Evolutionary conservation across 352 stramenopile species (phyloP), one percentile per base, ranked within the genome.

Genomic region (Globisporangium perplexum): DNA sequence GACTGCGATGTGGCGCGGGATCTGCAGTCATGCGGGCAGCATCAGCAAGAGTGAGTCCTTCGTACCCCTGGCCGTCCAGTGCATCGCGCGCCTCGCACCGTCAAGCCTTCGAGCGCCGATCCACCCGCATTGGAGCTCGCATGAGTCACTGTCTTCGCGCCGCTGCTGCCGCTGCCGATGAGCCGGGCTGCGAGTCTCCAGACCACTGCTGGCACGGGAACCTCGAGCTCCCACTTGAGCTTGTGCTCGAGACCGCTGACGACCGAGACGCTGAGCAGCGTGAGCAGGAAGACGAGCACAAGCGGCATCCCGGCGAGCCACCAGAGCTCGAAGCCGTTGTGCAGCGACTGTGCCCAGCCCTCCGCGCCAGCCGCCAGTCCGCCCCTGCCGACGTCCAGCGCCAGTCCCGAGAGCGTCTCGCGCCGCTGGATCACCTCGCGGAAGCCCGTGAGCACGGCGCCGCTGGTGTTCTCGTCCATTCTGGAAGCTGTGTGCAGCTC

Each of bases 1-100:
- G 49, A 98, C 88, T 0, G 93, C 96, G 20, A 99, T 86, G 53
- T 99, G 96, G 11, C 72, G 65, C 1, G 83, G 83, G 41, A 90
- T 80, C 67, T 90, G 36, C 0, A 0, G 14, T 35, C 11, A 47
- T 15, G n/a, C n/a, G n/a, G n/a, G 33, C 33, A 39, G 1, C 7
- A 22, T 17, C 23, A 24, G 15, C 20, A 47, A 7, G 44, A 36
- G 14, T 49, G 44, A 22, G 44, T 20, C 23, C 5, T 14, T 23
- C 39, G 7, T 24, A 6, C 15, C 18, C 23, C 39, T 17, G 18
- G 22, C 8, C 4, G 7, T 28, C 1, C 20, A 3, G 5, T 30
- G 7, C 41, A 6, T 28, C n/a, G 11, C 38, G 41, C 26, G 18
- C 35, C 12, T n/a, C 31, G n/a, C 20, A 77, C 66, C 64, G 61